phyloP scores from a whole-genome alignment of 2,329 filamentous ascomycete genomes.

The Davidsoniella australis region DNA sequence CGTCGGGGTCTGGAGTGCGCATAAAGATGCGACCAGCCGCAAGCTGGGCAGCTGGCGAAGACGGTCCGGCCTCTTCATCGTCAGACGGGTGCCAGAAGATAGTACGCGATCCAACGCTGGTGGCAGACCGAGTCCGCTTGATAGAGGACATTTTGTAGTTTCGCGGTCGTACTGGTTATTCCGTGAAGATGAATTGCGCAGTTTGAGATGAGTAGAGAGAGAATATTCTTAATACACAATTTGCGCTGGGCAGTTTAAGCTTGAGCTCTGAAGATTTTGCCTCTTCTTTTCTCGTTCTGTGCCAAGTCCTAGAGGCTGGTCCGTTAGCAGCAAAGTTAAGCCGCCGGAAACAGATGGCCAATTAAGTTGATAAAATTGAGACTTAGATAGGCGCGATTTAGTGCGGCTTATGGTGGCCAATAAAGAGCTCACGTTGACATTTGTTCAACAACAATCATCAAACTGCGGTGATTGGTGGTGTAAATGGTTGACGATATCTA shows the following conservation, averaged over 20 bases:
- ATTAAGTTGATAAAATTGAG: too few species aligned
- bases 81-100: constrained; percentile 11
- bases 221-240: background rate
- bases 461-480: background rate
- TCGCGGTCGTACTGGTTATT: background rate
- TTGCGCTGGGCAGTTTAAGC: too few species aligned
- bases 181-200: background rate
- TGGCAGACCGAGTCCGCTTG: constrained; percentile 23
- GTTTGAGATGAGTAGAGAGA: background rate
- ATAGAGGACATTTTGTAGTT: constrained; percentile 19
- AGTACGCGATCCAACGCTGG: constrained; percentile 16
- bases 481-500: background rate
- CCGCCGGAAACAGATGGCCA: too few species aligned
- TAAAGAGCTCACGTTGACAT: background rate
- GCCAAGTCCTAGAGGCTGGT: too few species aligned
- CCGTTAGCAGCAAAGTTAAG: too few species aligned
- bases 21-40: constrained; percentile 8
- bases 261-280: too few species aligned
- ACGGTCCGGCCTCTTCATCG: constrained; percentile 12
- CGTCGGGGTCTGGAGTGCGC: constrained; percentile 20
- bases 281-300: too few species aligned
- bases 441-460: too few species aligned
- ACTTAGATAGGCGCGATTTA: too few species aligned
- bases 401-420: too few species aligned
- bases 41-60: constrained; percentile 8